Base-by-base conservation (phyloP, 495 filamentous ascomycete genomes). In the Talaromyces ruber region DNA sequence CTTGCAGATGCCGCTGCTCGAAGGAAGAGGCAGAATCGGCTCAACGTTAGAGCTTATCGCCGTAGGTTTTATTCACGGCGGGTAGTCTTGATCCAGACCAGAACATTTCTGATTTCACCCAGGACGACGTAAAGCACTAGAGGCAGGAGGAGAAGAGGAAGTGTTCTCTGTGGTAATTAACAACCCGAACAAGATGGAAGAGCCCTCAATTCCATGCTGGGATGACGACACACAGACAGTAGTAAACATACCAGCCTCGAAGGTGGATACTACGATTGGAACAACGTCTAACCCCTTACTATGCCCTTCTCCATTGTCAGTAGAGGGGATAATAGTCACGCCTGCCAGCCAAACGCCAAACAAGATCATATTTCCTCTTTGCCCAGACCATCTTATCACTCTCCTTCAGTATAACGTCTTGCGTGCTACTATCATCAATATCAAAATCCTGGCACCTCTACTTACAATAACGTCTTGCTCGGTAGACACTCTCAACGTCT, bases 321-420 rank as follows among this genome's bases (percentile, higher is more conserved):
- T 24, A 54, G 21, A 54, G 9, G 51, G 22, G 9, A 54, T 16
- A 26, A 26, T 55, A 64, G 58, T 66, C 58, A 68, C 66, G 54
- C 29, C 57, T 60, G 16, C 43, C 43, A 66, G 58, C 66, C 72
- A 70, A 60, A 58, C 67, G 63, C 59, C 69, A 47, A 64, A 59
- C 43, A 65, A 67, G 22, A 61, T 74, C 18, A 55, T 76, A 34
- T 74, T 77, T 63, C 73, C 75, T 37, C 71, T 79, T 54, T 73
- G 65, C 62, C 65, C 71, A 60, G 75, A 78, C 60, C 72, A 78
- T 57, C 73, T 78, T 28, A 74, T 77, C 58, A 73, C 71, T 6
- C 70, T 79, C 24, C 66, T 78, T 21, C 77, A 79, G 64, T 78
- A 63, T 70, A 79, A 79, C 62, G 69, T 71, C 61, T 68, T 79